Base-by-base conservation (phyloP, 2,329 filamentous ascomycete species). In the Exserohilum turcica region DNA sequence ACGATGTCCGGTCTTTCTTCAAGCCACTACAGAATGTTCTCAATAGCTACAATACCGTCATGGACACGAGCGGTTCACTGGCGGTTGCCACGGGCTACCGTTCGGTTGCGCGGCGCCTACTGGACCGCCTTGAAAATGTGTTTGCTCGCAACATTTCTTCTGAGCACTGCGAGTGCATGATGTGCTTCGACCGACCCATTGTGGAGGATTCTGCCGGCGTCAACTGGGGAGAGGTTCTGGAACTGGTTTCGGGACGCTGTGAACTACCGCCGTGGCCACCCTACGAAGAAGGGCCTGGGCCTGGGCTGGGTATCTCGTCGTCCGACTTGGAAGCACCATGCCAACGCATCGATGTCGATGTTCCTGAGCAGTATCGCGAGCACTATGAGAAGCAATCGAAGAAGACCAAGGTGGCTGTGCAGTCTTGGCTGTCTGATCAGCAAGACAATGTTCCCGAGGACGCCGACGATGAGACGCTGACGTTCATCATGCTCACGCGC, bases 71-170 rank as follows among this genome's bases (percentile, higher is more conserved):
- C 64, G 94, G 94, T 3, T 97, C 93, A 0, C 79, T 99, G 5
- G 94, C 94, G 2, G 94, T 97, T 1, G 94, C 94, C 13, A 97
- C 93, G 0, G 94, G 94, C 5, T 96, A 97, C 73, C 86, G 91
- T 48, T 97, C 93, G 0, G 90, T 97, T n/a, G 94, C 94, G 3
- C 86, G 94, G 5, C 85, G 92, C 45, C 78, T 97, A 19, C 82
- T 97, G 5, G 93, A 99, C 75, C 86, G 94, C 32, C 80, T 99
- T 3, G 93, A 97, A 71, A 91, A 93, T 51, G 92, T 99, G 7
- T 97, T 99, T 75, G 92, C 92, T 2, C 84, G 94, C 54, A 93
- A 97, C 68, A 87, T 99, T 31, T 92, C 92, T 0, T 86, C 86
- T 0, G 87, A 96, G 66, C 86, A 88, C n/a, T 97, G 93, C 72